Conservation (phyloP, 352 stramenopile species). For the Aphanomyces invadans region DNA sequence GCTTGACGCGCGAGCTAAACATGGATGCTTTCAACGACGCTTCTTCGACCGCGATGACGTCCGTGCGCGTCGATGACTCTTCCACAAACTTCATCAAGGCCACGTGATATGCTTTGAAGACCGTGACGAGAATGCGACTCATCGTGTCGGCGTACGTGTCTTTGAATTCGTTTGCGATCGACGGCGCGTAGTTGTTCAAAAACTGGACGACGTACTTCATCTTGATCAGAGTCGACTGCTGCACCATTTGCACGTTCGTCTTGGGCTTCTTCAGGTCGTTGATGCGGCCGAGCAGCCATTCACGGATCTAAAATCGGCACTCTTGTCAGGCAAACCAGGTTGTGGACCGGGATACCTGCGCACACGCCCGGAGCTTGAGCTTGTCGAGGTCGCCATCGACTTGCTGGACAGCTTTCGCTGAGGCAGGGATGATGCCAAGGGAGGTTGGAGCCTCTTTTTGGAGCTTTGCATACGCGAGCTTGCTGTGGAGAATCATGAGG, state of each 20-base stretch:
- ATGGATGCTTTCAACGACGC: conserved; percentile 76
- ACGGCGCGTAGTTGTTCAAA: conserved; percentile 84
- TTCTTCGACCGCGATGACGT: conserved; percentile 95
- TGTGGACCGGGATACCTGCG: conserved; percentile 20
- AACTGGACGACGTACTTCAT: conserved; percentile 96
- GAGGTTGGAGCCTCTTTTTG: conserved; percentile 55
- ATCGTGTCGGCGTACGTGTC: conserved; percentile 96
- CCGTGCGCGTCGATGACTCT: conserved; percentile 86
- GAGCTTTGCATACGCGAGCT: conserved; percentile 84
- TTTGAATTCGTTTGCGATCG: conserved; percentile 92
- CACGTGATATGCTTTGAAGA: conserved; percentile 96
- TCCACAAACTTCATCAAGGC: conserved; percentile 93
- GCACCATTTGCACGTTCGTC: conserved; percentile 98
- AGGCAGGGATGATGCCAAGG: conserved; percentile 79
- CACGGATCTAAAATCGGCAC: conserved; percentile 80
- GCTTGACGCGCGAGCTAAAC: conserved; percentile 88
- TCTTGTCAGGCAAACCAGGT: too few species aligned
- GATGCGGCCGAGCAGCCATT: conserved; percentile 93
- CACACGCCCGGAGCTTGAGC: conserved; percentile 64
- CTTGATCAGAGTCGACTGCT: conserved; percentile 94
- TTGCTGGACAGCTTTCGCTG: conserved; percentile 89
- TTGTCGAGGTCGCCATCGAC: conserved; percentile 90
- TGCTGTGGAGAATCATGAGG: conserved; percentile 90
- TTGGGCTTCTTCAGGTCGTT: conserved; percentile 93
- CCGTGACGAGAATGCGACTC: conserved; percentile 90